phyloP scores from a whole-genome alignment of 768 basidiomycete genomes.

The Paxillus involutus region DNA sequence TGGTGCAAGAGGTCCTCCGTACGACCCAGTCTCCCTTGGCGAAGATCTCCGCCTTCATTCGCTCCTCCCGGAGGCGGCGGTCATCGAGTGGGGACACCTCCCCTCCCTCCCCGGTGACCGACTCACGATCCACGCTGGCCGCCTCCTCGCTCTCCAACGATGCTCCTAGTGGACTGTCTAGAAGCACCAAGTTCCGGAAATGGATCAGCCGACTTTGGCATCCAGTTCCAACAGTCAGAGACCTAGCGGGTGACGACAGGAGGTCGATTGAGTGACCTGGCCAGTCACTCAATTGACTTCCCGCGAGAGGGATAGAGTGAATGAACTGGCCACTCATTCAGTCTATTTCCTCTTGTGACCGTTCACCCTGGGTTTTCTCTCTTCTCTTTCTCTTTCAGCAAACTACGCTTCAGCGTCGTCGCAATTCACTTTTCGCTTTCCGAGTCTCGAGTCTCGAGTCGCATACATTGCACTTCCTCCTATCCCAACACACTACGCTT shows the following conservation, averaged over 20 bases:
- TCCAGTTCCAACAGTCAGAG: constrained; percentile 1
- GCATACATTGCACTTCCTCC: too few species aligned
- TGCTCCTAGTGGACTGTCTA: not conserved
- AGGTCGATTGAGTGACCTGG: constrained; percentile 2
- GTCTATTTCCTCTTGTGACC: too few species aligned
- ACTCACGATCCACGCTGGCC: constrained; percentile 1
- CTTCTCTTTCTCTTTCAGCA: too few species aligned
- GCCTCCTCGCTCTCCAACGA: not conserved
- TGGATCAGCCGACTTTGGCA: constrained; percentile 5
- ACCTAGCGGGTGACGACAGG: not conserved
- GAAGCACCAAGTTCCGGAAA: not conserved
- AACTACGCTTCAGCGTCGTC: too few species aligned
- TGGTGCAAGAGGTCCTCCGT: not conserved
- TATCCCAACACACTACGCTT: too few species aligned
- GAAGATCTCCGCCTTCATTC: not conserved
- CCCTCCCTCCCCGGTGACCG: not conserved
- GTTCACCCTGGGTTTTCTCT: too few species aligned
- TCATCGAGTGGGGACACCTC: not conserved
- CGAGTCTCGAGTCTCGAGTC: too few species aligned
- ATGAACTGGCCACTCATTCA: too few species aligned
- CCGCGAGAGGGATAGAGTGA: not conserved
- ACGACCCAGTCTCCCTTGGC: not conserved
- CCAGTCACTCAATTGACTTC: not conserved
- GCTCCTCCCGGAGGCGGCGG: not conserved
- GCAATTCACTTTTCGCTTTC: too few species aligned